A percentile compares a stretch with the other conserved stretches of the same genome.
Conservation (phyloP, 2,329 filamentous ascomycete genomes). For the Pseudogymnoascus sp. region DNA sequence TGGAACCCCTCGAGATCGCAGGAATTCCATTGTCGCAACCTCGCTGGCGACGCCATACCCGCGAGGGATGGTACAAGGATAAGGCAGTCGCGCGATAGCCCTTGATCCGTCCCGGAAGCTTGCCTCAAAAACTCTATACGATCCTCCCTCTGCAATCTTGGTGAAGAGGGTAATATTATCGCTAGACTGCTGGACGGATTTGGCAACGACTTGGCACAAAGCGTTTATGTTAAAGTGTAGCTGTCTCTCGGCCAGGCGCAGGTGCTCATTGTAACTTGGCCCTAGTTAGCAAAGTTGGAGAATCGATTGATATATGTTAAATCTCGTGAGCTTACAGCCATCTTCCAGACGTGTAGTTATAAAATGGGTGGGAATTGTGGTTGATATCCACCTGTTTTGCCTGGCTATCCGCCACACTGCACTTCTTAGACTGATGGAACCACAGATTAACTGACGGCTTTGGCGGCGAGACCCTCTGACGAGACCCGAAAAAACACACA, state of each 20-base stretch:
- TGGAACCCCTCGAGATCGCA: conserved; percentile 20
- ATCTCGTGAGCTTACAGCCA: conserved; percentile 22
- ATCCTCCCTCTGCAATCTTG: conserved; percentile 25
- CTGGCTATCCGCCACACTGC: conserved; percentile 14
- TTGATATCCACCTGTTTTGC: conserved; percentile 14
- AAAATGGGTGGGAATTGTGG: conserved; percentile 20
- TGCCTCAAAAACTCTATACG: conserved; percentile 24
- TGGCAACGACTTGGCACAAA: conserved; percentile 20
- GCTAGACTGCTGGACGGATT: conserved; percentile 18
- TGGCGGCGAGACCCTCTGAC: conserved; percentile 8
- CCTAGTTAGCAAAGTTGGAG: conserved; percentile 11
- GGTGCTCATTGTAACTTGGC: conserved; percentile 22
- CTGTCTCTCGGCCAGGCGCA: conserved; percentile 23
- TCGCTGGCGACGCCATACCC: conserved; percentile 18
- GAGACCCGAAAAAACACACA: conserved; percentile 10
- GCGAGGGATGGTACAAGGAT: conserved; percentile 17
- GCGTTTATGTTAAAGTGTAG: conserved; percentile 22
- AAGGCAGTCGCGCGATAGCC: conserved; percentile 18
- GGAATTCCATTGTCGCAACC: conserved; percentile 19
- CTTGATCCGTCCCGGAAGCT: conserved; percentile 16
- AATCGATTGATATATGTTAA: conserved; percentile 11
- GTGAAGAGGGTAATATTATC: conserved; percentile 21
- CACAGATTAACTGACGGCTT: neutral
- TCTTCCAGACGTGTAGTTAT: conserved; percentile 24
- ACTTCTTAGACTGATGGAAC: conserved; percentile 10